These are phyloP conservation scores for Discostella stelligera DNA, from an alignment of 352 stramenopile genomes.

Conservation along the genomic window DNA sequence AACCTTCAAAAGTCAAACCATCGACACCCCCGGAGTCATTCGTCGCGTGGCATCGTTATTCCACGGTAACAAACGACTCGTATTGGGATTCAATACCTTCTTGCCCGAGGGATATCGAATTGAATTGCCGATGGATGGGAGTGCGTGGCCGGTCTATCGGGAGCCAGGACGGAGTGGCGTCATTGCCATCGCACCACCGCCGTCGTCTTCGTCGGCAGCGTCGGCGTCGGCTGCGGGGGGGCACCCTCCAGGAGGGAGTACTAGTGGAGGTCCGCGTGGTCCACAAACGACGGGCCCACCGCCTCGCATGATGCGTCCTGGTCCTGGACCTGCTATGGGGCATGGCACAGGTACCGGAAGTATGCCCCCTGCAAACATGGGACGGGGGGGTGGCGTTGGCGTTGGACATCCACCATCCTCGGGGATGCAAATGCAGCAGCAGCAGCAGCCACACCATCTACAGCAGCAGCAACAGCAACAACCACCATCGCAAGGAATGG, in stretches of 20 bases:
- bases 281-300: not conserved
- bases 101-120: conserved; percentile 92
- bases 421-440: not conserved
- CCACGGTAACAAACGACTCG: conserved; percentile 96
- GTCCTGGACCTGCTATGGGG: not conserved
- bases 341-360: not conserved
- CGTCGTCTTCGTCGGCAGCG: not conserved
- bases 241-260: not conserved
- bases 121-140: conserved; percentile 81
- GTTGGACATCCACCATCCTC: not conserved
- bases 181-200: conserved; percentile 46
- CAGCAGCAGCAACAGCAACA: not conserved
- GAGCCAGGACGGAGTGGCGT: conserved; percentile 64
- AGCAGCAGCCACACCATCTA: not conserved
- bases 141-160: conserved; percentile 70
- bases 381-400: conserved; percentile 2
- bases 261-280: not conserved
- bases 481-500: not conserved
- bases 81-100: conserved; percentile 99
- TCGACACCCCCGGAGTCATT: conserved; percentile 98
- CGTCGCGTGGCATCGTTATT: conserved; percentile 97
- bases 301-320: not conserved
- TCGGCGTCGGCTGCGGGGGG: not conserved
- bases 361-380: not conserved
- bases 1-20: conserved; percentile 96